phyloP scores from a whole-genome alignment of 306 rosid species.

The Styphnolobium japonicum region DNA sequence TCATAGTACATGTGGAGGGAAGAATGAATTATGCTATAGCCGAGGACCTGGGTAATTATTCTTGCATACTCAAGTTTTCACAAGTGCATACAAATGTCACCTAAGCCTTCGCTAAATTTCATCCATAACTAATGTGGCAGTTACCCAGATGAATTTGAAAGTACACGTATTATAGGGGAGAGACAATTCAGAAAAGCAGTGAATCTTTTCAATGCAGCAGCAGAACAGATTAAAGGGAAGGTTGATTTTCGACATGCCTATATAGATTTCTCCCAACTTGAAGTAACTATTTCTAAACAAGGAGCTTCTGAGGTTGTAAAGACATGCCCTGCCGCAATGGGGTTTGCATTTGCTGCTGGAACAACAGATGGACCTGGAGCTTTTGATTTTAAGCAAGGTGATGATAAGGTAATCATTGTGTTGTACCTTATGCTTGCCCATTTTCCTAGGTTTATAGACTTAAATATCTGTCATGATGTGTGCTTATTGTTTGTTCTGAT shows the following conservation, averaged over 20 bases:
- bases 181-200: constrained; percentile 82
- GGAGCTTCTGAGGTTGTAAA: constrained; percentile 57
- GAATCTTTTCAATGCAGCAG: constrained; percentile 65
- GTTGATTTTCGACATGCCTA: constrained; percentile 76
- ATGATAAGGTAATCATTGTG: constrained; percentile 59
- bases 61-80: constrained; percentile 12
- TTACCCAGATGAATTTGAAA: constrained; percentile 92
- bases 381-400: constrained; percentile 90
- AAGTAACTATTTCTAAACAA: constrained; percentile 53
- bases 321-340: constrained; percentile 98
- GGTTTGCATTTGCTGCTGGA: constrained; percentile 93
- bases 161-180: constrained; percentile 88
- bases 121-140: constrained; percentile 42
- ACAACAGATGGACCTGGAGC: constrained; percentile 98
- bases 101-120: constrained; percentile 27
- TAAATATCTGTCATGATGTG: not conserved
- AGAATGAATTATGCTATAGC: constrained; percentile 83
- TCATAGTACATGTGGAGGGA: constrained; percentile 93
- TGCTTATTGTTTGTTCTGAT: constrained; percentile 30
- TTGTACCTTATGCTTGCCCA: constrained; percentile 2
- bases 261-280: constrained; percentile 73
- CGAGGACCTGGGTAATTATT: constrained; percentile 85
- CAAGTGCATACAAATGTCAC: constrained; percentile 9
- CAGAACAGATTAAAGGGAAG: constrained; percentile 67
- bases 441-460: not conserved